Evolutionary conservation across 257 asterid genomes (phyloP).

Genomic region (Solanum medicagineum): DNA sequence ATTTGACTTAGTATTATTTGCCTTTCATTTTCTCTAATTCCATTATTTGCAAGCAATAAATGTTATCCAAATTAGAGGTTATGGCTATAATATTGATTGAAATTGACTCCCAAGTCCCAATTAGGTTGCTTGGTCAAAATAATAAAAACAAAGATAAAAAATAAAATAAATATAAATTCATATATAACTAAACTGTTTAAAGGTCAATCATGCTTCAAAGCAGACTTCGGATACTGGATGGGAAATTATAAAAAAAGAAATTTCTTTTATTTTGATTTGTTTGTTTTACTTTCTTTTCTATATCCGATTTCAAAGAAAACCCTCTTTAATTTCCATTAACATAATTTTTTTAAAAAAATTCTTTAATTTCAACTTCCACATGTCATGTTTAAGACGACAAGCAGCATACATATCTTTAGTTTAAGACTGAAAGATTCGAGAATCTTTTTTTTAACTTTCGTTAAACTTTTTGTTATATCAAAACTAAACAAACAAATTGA

Average conservation of each 20-base stretch:
- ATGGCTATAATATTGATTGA: background rate
- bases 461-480: background rate
- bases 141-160: background rate
- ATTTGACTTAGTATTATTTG: background rate
- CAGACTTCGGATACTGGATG: no score
- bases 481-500: background rate
- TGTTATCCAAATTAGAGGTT: background rate
- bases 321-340: no score
- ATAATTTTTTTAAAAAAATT: no score
- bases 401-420: background rate
- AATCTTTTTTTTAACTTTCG: no score
- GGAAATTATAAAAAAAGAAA: background rate
- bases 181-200: background rate
- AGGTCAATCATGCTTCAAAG: background rate
- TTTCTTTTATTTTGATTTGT: background rate
- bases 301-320: no score
- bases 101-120: background rate
- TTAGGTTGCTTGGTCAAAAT: background rate
- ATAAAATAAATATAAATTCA: background rate
- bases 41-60: background rate
- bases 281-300: background rate
- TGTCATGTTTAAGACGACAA: background rate
- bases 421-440: accelerated
- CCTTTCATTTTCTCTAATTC: background rate
- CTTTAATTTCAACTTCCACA: no score